These are phyloP conservation scores for Waltergamsia citrina DNA, from an alignment of 2,329 filamentous ascomycete genomes.

Conservation along the genomic window DNA sequence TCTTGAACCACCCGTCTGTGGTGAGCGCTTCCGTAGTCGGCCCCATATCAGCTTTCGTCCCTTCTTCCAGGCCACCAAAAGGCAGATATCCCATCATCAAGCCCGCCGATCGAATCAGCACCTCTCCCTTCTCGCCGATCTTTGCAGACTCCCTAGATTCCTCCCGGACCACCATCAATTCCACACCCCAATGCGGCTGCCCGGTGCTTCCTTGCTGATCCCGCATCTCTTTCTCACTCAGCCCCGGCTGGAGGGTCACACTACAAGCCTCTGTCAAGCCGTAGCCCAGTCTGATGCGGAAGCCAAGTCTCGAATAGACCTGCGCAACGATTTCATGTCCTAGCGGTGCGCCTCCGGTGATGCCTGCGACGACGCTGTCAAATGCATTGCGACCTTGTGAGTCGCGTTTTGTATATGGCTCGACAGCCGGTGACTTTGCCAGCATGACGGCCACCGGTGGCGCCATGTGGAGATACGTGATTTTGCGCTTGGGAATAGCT, in stretches of 20 bases:
- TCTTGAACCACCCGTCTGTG: slow-evolving; percentile 58
- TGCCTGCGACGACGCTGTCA: slow-evolving; percentile 40
- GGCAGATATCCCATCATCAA: slow-evolving; percentile 63
- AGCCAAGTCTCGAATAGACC: slow-evolving; percentile 50
- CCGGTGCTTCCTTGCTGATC: slow-evolving; percentile 50
- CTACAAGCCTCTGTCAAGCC: slow-evolving; percentile 69
- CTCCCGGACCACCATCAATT: slow-evolving; percentile 51
- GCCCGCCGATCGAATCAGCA: slow-evolving; percentile 54
- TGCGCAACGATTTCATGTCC: slow-evolving; percentile 44
- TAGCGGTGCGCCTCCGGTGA: slow-evolving; percentile 56
- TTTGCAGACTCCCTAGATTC: slow-evolving; percentile 17
- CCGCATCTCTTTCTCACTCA: slow-evolving; percentile 33
- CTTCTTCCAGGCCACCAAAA: slow-evolving; percentile 29
- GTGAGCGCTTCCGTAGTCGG: slow-evolving; percentile 26
- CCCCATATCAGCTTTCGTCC: slow-evolving; percentile 21
- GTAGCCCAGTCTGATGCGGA: slow-evolving; percentile 50
- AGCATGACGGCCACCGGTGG: slow-evolving; percentile 63
- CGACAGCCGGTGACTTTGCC: slow-evolving; percentile 59
- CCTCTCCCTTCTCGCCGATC: slow-evolving; percentile 48
- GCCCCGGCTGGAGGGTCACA: slow-evolving; percentile 49
- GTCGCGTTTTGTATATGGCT: slow-evolving; percentile 42
- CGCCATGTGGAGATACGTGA: slow-evolving; percentile 56
- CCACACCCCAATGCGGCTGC: slow-evolving; percentile 56
- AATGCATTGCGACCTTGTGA: slow-evolving; percentile 40
- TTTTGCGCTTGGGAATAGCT: slow-evolving; percentile 48